These are phyloP conservation scores for Trametes punicea DNA, from an alignment of 768 basidiomycete genomes.

Conservation along the genomic window DNA sequence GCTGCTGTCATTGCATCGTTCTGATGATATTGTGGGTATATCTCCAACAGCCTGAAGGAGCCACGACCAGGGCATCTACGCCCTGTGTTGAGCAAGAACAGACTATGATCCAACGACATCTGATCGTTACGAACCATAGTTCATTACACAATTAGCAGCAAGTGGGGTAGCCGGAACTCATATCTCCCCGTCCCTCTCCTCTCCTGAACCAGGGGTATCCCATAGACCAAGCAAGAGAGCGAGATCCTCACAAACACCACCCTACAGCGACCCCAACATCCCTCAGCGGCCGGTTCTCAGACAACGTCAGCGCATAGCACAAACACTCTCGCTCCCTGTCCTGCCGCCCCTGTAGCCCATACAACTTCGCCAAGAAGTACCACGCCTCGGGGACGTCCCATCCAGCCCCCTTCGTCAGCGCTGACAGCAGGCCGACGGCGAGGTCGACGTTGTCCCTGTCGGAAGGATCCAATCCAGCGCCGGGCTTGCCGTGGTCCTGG, in stretches of 20 bases:
- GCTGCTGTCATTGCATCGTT: background rate
- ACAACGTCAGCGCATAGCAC: constrained; percentile 59
- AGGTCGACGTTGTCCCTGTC: constrained; percentile 62
- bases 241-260: constrained; percentile 41
- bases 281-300: constrained; percentile 61
- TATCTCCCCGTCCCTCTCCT: background rate
- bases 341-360: constrained; percentile 67
- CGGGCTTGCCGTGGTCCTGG: constrained; percentile 16
- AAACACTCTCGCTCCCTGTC: constrained; percentile 76
- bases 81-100: too few relatives aligned
- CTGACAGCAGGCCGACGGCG: constrained; percentile 75
- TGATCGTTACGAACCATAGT: constrained; percentile 1
- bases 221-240: background rate
- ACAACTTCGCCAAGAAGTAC: constrained; percentile 86
- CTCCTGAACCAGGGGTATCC: constrained; percentile 3
- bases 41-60: too few relatives aligned
- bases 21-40: background rate
- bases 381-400: constrained; percentile 96
- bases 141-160: constrained; percentile 2
- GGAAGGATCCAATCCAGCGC: constrained; percentile 1
- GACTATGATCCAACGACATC: background rate
- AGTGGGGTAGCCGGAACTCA: background rate
- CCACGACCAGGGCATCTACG: too few relatives aligned
- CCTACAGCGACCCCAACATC: constrained; percentile 62
- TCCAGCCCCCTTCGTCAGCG: constrained; percentile 72